Evolutionary conservation across 495 filamentous ascomycete genomes (phyloP).

Genomic region (Trichoderma reesei): DNA sequence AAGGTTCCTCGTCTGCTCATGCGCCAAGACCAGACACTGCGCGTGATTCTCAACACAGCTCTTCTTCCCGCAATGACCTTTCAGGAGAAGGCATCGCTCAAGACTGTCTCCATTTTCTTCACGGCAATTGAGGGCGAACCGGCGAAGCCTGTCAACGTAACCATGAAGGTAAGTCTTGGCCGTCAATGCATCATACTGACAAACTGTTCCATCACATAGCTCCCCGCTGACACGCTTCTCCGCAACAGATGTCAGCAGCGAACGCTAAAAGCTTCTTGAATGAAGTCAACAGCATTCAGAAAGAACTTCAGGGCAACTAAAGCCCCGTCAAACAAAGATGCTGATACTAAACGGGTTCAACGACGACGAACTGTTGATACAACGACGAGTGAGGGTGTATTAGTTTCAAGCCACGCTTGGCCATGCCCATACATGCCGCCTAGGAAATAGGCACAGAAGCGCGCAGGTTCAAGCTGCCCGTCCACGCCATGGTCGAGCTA

Average conservation of each 20-base stretch:
- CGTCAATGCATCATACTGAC: background rate
- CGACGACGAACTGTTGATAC: background rate
- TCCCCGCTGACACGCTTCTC: conserved; percentile 11
- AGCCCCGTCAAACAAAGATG: too few species aligned
- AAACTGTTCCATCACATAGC: background rate
- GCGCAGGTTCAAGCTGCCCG: background rate
- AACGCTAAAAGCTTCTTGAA: conserved; percentile 32
- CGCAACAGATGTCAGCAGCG: conserved; percentile 31
- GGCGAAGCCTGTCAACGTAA: conserved; percentile 47
- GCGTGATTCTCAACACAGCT: conserved; percentile 78
- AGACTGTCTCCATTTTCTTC: conserved; percentile 44
- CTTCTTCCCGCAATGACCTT: conserved; percentile 65
- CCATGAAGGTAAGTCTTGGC: conserved; percentile 56
- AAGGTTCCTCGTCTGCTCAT: conserved; percentile 65
- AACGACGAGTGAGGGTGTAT: background rate
- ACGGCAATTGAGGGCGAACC: conserved; percentile 50
- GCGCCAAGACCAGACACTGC: conserved; percentile 72
- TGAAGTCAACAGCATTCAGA: conserved; percentile 9
- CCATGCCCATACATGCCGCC: background rate
- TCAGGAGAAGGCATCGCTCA: conserved; percentile 54
- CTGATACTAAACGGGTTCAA: background rate
- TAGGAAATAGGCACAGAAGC: background rate
- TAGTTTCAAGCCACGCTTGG: background rate
- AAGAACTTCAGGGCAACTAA: conserved; percentile 10
- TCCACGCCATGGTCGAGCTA: background rate